Base-by-base conservation (phyloP, 2,329 filamentous ascomycete genomes). In the Cordyceps cateniannulata region DNA sequence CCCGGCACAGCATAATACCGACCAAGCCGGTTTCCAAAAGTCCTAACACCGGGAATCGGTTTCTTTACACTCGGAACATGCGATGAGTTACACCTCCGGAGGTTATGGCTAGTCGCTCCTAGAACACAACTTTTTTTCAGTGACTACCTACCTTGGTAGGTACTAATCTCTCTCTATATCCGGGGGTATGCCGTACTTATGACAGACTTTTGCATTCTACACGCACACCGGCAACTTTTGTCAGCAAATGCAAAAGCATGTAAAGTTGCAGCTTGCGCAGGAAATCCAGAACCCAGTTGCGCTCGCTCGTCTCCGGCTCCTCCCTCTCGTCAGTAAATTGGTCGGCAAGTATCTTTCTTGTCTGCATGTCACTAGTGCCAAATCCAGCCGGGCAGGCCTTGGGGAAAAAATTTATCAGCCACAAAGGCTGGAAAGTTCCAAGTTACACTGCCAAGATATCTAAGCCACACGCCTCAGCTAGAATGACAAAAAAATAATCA, bases 391-490 rank as follows among this genome's bases (percentile, higher is more conserved):
- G 48, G 38, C 57, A 59, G 57, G 57, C 49, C 57, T 52, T 14
- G n/a, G 27, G 49, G 18, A 44, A 51, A 59, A 59, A 53, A 53
- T 59, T 53, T 52, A 52, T 59, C 57, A 59, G 57, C 57, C 57
- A 59, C 57, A 59, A n/a, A 38, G 10, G 25, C 47, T 51, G 48
- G 48, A 47, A 59, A 52, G 48, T 59, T 59, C 57, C 57, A 59
- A 45, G 24, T 35, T 24, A 20, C 10, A 32, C 25, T 50, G 56
- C 57, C 57, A 59, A 59, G 57, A 59, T 35, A 47, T 20, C 57
- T 59, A 53, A 59, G 57, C 57, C 57, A 59, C 57, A 53, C 48
- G 44, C 48, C 57, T 59, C 57, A 59, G 57, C 57, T 53, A 52
- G 25, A 7, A 53, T 59, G 47, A 38, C 47, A 51, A 59, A 50